Conservation (phyloP, 2,329 filamentous ascomycete genomes). For the Chrysoporthe deuterocubensis region DNA sequence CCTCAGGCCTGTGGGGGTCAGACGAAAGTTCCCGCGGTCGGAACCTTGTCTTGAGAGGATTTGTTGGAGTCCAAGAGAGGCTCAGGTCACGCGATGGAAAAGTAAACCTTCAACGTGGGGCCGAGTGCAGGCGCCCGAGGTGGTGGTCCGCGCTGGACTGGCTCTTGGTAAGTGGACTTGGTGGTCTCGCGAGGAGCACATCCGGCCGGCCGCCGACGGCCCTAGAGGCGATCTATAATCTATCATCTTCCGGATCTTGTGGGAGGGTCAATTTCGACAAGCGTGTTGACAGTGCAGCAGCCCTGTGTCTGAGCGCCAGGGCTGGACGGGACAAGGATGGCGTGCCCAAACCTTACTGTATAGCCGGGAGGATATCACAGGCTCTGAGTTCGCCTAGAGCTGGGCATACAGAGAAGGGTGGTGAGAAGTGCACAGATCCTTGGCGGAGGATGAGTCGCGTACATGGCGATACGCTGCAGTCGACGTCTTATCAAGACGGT, state of each 20-base stretch:
- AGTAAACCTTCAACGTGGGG: neutral
- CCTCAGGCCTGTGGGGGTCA: neutral
- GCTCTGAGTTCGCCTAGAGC: neutral
- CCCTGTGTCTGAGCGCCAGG: neutral
- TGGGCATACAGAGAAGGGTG: neutral
- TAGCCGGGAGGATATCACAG: neutral
- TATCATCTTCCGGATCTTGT: neutral
- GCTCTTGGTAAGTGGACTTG: neutral
- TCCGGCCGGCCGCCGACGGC: neutral
- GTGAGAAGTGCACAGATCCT: neutral
- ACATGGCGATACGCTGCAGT: too few species aligned
- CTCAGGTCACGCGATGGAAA: neutral
- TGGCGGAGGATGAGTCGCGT: too few species aligned
- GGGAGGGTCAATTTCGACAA: neutral
- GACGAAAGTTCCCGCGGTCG: slow-evolving; percentile 4
- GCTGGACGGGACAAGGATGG: neutral
- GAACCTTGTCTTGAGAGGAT: neutral
- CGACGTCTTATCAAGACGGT: too few species aligned
- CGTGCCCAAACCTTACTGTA: neutral
- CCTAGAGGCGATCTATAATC: neutral
- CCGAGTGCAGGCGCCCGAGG: neutral
- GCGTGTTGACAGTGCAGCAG: neutral
- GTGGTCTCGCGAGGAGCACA: neutral
- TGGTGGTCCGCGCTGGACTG: neutral
- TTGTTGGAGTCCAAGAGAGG: neutral